Evolutionary conservation across 108 stramenopile species (phyloP), one percentile per base, ranked within the genome.

Genomic region (Skeletonema grethae): DNA sequence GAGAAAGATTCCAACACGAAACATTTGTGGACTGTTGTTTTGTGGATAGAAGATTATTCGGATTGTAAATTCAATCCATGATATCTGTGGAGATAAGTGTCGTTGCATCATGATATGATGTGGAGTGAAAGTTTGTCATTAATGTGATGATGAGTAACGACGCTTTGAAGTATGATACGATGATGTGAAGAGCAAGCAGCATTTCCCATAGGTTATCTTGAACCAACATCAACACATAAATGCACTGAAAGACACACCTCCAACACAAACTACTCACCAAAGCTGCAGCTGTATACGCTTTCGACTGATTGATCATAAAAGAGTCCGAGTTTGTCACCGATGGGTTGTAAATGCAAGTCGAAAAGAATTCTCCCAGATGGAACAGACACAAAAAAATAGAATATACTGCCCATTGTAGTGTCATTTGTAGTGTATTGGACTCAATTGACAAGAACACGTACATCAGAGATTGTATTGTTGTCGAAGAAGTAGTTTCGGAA

Each of bases 291-390:
- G 97, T 97, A 70, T 99, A 99, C 9, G 89, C 87, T 57, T 78
- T 80, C 39, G 87, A 89, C 72, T 99, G 98, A 72, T 98, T 97
- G 7, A 99, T 80, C 67, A 98, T 72, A 72, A 89, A 99, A n/a
- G 93, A 88, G 62, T 91, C 88, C n/a, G 84, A 80, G 2, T 84
- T 70, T 6, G 82, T 67, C 7, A 86, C 87, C n/a, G 75, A 36
- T 13, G 88, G 86, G 63, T 95, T 95, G 81, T 70, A 94, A 15
- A 93, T 38, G 18, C 89, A 87, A 8, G 95, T 95, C 5, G 82
- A 68, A 25, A 92, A 85, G 80, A 93, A 97, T 84, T 97, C 97
- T 30, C 76, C 63, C 39, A 89, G 69, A 73, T 97, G 97, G 80
- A 96, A 97, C 36, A 60, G 55, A 57, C 87, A 84, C 25, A 97